Percentiles rank a stretch among this genome's conserved stretches.
These are phyloP conservation scores for Cladorrhinum sp. DNA, from an alignment of 2,329 filamentous ascomycete species.

Conservation along the genomic window DNA sequence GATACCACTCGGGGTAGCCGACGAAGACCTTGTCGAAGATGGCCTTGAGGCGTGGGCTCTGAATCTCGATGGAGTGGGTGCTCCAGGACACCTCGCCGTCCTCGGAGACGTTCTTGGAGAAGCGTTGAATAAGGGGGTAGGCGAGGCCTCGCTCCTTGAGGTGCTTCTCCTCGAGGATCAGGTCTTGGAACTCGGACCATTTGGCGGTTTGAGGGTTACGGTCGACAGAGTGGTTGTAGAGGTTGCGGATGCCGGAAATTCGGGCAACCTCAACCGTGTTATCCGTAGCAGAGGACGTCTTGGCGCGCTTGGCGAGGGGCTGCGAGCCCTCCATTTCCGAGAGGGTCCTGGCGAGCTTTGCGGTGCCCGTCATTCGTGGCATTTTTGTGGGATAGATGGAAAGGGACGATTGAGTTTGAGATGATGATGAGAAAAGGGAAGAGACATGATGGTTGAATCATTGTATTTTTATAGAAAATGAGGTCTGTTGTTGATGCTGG, in stretches of 20 bases:
- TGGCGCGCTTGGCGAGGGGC: not conserved
- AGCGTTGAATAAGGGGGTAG: slow-evolving; percentile 8
- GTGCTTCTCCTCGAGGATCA: slow-evolving; percentile 11
- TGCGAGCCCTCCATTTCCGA: not conserved
- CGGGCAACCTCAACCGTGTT: not conserved
- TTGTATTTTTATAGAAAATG: not conserved
- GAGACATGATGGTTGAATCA: not conserved
- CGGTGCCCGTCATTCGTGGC: not conserved
- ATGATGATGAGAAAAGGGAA: not conserved
- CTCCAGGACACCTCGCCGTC: slow-evolving; percentile 2
- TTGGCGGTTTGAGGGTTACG: slow-evolving; percentile 3
- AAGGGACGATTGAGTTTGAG: not conserved
- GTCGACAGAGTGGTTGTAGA: slow-evolving; percentile 6
- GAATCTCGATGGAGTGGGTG: slow-evolving; percentile 6
- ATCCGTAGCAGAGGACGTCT: not conserved
- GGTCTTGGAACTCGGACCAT: slow-evolving; percentile 10
- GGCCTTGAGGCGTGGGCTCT: slow-evolving; percentile 4
- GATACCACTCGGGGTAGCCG: slow-evolving; percentile 9
- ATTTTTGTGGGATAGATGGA: not conserved
- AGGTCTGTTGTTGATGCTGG: not conserved
- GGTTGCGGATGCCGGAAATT: slow-evolving; percentile 2
- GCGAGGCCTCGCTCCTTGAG: slow-evolving; percentile 8
- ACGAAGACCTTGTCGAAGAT: slow-evolving; percentile 8
- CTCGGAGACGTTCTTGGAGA: slow-evolving; percentile 1
- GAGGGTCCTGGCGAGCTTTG: not conserved